Evolutionary conservation across 2,329 filamentous ascomycete species (phyloP).

Genomic region (Fusarium tanahbumbuense): DNA sequence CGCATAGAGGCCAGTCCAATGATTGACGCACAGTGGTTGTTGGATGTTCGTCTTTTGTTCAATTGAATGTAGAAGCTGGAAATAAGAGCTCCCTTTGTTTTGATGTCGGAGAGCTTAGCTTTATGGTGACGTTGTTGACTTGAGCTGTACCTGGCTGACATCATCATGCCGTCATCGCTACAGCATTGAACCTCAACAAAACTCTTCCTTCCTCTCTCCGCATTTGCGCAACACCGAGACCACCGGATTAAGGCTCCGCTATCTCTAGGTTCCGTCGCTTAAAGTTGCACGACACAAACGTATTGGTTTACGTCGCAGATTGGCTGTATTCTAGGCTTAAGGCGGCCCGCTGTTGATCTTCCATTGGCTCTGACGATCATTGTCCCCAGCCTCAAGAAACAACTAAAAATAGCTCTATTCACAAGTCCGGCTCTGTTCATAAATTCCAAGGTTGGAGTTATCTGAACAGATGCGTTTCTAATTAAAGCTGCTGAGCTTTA

Average conservation of each 20-base stretch:
- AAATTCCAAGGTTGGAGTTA: no score
- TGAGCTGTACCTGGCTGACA: slow-evolving; percentile 15
- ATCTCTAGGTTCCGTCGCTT: neutral
- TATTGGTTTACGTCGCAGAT: fast-evolving
- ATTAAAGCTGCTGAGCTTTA: no score
- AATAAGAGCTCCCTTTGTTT: neutral
- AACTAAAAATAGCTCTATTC: neutral
- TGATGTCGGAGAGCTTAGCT: neutral
- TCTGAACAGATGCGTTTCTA: no score
- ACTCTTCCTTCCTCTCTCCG: slow-evolving; percentile 4
- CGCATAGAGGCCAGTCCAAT: no score
- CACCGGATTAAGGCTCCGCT: neutral
- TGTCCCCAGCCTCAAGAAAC: fast-evolving
- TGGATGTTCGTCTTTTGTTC: no score
- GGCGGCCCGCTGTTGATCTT: neutral
- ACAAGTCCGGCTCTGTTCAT: no score
- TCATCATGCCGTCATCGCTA: slow-evolving; percentile 37
- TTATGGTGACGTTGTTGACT: slow-evolving; percentile 20
- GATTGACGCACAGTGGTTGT: no score
- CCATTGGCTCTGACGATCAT: neutral
- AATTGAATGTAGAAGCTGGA: neutral
- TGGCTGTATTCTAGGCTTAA: neutral
- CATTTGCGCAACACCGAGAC: neutral
- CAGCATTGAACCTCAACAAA: neutral
- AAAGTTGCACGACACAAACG: neutral